Evolutionary conservation across 495 filamentous ascomycete species (phyloP).

Genomic region (Bombardia bombarda): DNA sequence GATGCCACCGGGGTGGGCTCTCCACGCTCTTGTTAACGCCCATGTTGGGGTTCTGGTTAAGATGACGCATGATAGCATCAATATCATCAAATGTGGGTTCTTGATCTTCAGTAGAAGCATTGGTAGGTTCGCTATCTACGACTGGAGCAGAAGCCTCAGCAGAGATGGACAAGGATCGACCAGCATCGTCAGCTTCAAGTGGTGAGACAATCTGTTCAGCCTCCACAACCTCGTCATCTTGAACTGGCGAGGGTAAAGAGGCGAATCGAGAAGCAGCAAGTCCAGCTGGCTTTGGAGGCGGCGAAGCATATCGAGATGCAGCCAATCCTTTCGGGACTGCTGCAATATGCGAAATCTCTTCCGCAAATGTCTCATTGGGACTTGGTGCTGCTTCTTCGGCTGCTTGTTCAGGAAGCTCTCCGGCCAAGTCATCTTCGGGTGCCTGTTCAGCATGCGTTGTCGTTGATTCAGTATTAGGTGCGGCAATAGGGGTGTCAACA

Average conservation of each 20-base stretch:
- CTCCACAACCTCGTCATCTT: constrained; percentile 20
- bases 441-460: too few species aligned
- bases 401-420: background rate
- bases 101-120: constrained; percentile 7
- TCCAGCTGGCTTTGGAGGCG: constrained; percentile 20
- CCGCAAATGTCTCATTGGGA: constrained; percentile 4
- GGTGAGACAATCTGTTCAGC: constrained; percentile 20
- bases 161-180: constrained; percentile 4
- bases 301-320: constrained; percentile 36
- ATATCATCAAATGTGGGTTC: constrained; percentile 69
- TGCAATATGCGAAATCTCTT: constrained; percentile 8
- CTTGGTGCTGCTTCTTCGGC: too few species aligned
- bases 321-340: constrained; percentile 23
- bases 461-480: too few species aligned
- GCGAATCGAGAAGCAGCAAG: constrained; percentile 29
- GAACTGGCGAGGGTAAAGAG: constrained; percentile 12
- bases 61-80: constrained; percentile 76
- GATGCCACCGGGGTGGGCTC: constrained; percentile 33
- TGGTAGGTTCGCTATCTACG: constrained; percentile 2
- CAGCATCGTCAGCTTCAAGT: constrained; percentile 10
- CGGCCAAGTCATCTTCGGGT: background rate
- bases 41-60: constrained; percentile 64
- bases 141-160: constrained; percentile 7
- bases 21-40: constrained; percentile 57
- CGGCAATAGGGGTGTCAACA: constrained; percentile 10